Evolutionary conservation across 1,284 basidiomycete species (phyloP), one percentile per base, ranked within the genome.

Genomic region (Tilletia indica): DNA sequence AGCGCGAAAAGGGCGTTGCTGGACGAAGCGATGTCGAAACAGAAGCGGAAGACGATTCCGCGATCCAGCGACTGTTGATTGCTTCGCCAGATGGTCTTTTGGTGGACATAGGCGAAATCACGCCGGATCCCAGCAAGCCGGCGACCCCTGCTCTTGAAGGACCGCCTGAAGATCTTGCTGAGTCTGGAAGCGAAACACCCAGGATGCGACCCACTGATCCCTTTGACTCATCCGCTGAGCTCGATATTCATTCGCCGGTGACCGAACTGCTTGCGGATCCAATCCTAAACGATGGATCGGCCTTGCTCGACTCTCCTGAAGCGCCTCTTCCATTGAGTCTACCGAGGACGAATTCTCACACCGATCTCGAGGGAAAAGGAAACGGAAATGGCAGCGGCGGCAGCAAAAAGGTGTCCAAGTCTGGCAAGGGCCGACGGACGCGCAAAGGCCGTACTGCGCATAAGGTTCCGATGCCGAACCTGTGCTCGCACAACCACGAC

Each of bases 401-500:
- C 72, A 72, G 54, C 68, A 76, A 38, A 74, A 77, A 11, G 74
- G n/a, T 9, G 25, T 54, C 51, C 51, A 77, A 6, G 8, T 68
- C 21, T 9, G 51, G 70, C 2, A 9, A 69, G 21, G 69, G 68
- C 25, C 48, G 47, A 49, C 76, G 74, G 1, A 14, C 4, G 16
- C 47, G 68, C 47, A 73, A 70, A 45, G 11, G 25, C 14, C 67
- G 70, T 39, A 74, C 72, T 36, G 76, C 71, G 11, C 21, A 19
- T 19, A 63, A 63, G 25, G 58, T 21, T 70, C 76, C 77, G 51
- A 74, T 72, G n/a, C 82, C 79, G 47, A 84, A 84, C 73, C 73
- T 77, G 74, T 81, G 82, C 16, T 84, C 82, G 69, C 82, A 84
- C 78, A 83, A 81, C 69, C 81, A 83, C 73, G 80, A 82, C 56